phyloP scores from a whole-genome alignment of 106 monocot species.

The Allium sativum region DNA sequence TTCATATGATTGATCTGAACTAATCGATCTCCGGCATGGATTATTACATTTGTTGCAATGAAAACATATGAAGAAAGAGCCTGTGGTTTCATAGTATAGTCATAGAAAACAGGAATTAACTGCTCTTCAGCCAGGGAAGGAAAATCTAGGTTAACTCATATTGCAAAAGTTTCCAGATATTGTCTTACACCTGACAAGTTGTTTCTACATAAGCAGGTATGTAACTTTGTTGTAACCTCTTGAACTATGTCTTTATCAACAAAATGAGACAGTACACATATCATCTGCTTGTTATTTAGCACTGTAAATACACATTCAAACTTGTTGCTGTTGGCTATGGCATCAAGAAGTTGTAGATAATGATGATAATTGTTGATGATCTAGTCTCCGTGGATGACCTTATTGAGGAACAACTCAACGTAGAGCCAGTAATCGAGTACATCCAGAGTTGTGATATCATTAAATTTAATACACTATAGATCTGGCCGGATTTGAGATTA shows the following conservation, averaged over 20 bases:
- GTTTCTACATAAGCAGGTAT: constrained; percentile 73
- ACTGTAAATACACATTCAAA: constrained; percentile 47
- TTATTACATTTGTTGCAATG: constrained; percentile 81
- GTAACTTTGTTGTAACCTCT: constrained; percentile 69
- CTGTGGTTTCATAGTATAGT: constrained; percentile 70
- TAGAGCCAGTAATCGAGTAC: constrained; percentile 69
- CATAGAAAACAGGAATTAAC: constrained; percentile 65
- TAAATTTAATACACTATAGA: constrained; percentile 93
- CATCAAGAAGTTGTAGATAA: constrained; percentile 89
- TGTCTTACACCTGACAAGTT: constrained; percentile 87
- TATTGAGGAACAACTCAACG: constrained; percentile 65
- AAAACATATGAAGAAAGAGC: constrained; percentile 96
- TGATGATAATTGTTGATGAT: constrained; percentile 95
- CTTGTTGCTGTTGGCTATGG: constrained; percentile 94
- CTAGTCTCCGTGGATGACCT: constrained; percentile 80
- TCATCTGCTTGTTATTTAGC: constrained; percentile 44
- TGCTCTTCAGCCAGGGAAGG: constrained; percentile 77
- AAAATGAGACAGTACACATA: constrained; percentile 71
- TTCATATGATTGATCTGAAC: constrained; percentile 65
- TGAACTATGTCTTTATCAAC: constrained; percentile 66
- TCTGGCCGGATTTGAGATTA: too few relatives aligned
- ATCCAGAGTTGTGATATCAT: constrained; percentile 98
- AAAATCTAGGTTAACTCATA: constrained; percentile 73
- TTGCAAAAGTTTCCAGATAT: constrained; percentile 83
- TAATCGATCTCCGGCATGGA: constrained; percentile 43